These are phyloP conservation scores for Didymella keratinophila DNA, from an alignment of 2,329 filamentous ascomycete genomes.

Conservation along the genomic window DNA sequence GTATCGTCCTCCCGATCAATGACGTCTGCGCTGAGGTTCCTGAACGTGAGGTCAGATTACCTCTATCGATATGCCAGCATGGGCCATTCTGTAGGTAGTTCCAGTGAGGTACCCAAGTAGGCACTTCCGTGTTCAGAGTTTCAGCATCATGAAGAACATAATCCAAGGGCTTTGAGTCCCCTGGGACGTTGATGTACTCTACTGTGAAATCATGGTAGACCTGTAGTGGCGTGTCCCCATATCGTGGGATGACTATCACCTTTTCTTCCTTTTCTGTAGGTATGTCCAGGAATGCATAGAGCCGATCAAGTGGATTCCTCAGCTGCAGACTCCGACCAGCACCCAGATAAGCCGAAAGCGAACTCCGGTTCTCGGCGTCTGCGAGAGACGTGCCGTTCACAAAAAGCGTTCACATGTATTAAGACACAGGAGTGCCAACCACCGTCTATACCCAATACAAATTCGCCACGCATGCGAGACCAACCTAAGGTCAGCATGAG, in stretches of 20 bases:
- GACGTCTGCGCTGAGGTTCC: no score
- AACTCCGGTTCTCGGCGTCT: no score
- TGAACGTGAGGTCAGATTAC: no score
- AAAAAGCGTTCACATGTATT: background rate
- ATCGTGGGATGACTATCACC: background rate
- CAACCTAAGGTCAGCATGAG: background rate
- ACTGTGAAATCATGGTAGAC: background rate
- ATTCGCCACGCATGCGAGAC: no score
- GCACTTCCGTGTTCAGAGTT: background rate
- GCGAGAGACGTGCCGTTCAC: background rate
- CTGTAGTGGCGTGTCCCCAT: background rate
- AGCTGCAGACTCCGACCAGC: background rate
- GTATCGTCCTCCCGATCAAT: no score
- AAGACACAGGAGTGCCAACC: no score
- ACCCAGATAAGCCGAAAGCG: background rate
- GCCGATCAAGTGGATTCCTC: background rate
- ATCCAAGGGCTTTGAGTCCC: background rate
- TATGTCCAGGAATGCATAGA: background rate
- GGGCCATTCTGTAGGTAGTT: background rate
- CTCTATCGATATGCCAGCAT: no score
- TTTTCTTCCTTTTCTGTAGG: no score
- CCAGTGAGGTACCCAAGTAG: background rate
- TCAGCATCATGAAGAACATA: background rate
- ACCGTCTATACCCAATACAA: no score
- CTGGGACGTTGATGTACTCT: background rate